Evolutionary conservation across 257 asterid species (phyloP).

Genomic region (Solanum boliviense): DNA sequence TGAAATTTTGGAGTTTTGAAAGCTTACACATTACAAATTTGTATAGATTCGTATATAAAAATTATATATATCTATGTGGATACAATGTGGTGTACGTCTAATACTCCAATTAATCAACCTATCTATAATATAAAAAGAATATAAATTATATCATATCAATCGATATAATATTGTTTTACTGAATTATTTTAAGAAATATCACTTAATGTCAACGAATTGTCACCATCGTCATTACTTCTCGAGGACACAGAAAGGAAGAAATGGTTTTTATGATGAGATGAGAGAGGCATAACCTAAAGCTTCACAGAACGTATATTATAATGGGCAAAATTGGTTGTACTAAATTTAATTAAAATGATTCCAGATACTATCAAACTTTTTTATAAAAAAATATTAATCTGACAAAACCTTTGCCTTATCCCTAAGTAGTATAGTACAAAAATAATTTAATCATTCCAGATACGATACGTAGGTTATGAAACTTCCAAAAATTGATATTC

Average conservation of each 20-base stretch:
- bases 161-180: background rate
- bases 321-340: background rate
- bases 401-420: background rate
- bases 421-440: background rate
- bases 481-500: slow-evolving; percentile 9
- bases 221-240: slow-evolving; percentile 61
- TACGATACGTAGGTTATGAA: slow-evolving; percentile 13
- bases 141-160: background rate
- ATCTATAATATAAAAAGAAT: background rate
- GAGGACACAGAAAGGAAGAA: slow-evolving; percentile 44
- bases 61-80: background rate
- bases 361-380: background rate
- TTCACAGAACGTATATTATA: background rate
- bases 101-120: background rate
- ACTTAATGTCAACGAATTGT: slow-evolving; percentile 40
- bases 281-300: slow-evolving; percentile 52
- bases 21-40: background rate
- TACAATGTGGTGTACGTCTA: background rate
- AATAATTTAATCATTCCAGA: background rate
- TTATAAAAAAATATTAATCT: background rate
- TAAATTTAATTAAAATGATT: background rate
- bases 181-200: slow-evolving; percentile 14
- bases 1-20: background rate
- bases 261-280: slow-evolving; percentile 53
- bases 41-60: background rate